These are phyloP conservation scores for Macrolepiota fuliginosa DNA, from an alignment of 768 basidiomycete species.

Conservation along the genomic window DNA sequence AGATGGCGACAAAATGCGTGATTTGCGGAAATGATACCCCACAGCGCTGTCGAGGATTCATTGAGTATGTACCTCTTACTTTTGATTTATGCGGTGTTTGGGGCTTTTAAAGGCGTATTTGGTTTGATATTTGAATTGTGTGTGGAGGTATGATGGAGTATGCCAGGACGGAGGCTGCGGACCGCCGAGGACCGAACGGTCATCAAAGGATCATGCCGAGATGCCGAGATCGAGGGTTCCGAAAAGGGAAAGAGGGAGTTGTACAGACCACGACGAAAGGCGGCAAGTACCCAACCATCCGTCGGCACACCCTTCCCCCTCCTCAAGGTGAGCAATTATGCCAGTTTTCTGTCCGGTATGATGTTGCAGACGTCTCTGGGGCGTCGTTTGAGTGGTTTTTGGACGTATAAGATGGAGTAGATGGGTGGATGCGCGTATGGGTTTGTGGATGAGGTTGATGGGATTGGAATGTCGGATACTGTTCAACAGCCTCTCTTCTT, in stretches of 20 bases:
- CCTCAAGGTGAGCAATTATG: slow-evolving; percentile 26
- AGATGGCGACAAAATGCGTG: background rate
- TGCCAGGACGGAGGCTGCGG: background rate
- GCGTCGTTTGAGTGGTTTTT: slow-evolving; percentile 9
- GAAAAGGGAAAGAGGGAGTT: slow-evolving; percentile 10
- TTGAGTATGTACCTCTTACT: background rate
- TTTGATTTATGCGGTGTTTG: background rate
- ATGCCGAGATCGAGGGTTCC: slow-evolving; percentile 3
- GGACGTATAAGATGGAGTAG: slow-evolving; percentile 3
- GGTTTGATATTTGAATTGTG: background rate
- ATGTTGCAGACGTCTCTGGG: background rate
- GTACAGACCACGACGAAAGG: background rate
- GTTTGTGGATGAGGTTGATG: slow-evolving; percentile 18
- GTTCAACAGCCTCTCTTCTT: background rate
- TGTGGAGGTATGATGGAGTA: no score
- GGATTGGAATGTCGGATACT: background rate
- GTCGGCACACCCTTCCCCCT: slow-evolving; percentile 5
- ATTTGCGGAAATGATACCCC: background rate
- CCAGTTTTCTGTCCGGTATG: slow-evolving; percentile 4
- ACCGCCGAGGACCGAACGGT: background rate
- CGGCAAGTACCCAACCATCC: background rate
- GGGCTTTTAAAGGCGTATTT: background rate
- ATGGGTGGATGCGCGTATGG: slow-evolving; percentile 19
- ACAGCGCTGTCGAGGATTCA: background rate
- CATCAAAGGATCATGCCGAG: slow-evolving; percentile 10